These are phyloP conservation scores for Claviceps africana DNA, from an alignment of 2,329 filamentous ascomycete species.

Conservation along the genomic window DNA sequence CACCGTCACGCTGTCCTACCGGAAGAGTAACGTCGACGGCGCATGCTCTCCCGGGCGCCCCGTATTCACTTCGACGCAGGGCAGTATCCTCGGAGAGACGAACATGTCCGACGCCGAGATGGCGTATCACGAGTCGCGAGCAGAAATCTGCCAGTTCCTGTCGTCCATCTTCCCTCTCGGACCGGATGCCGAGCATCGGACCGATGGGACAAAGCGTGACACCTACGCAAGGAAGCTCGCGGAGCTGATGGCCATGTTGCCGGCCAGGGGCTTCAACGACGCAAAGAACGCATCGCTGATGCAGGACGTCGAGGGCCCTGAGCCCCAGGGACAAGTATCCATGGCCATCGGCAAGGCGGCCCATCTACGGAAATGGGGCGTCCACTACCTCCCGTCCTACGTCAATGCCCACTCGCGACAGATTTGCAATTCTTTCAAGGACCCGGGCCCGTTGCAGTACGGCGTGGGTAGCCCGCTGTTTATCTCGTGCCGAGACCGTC, in stretches of 20 bases:
- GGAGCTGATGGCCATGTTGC: not conserved
- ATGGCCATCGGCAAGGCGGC: slow-evolving; percentile 27
- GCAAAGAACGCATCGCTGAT: slow-evolving; percentile 31
- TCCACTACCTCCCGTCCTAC: slow-evolving; percentile 43
- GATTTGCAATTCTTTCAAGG: slow-evolving; percentile 48
- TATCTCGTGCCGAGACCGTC: slow-evolving; percentile 29
- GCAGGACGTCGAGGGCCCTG: slow-evolving; percentile 30
- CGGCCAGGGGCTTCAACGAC: slow-evolving; percentile 17
- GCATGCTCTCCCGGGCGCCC: not conserved
- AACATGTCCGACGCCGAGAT: slow-evolving; percentile 20
- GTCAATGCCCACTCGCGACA: slow-evolving; percentile 42
- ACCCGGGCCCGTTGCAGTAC: slow-evolving; percentile 42
- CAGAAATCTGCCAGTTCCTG: slow-evolving; percentile 35
- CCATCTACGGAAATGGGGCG: slow-evolving; percentile 38
- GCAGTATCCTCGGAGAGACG: not conserved
- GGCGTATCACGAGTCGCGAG: slow-evolving; percentile 39
- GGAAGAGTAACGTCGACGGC: not conserved
- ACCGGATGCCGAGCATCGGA: slow-evolving; percentile 6
- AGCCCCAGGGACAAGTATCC: slow-evolving; percentile 34
- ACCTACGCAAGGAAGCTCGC: slow-evolving; percentile 16
- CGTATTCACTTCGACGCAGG: not conserved
- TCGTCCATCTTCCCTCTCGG: slow-evolving; percentile 27
- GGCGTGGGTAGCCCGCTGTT: slow-evolving; percentile 38
- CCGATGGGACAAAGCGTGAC: slow-evolving; percentile 7
- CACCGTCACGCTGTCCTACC: not conserved